phyloP scores from a whole-genome alignment of 306 rosid genomes.

The Lotus japonicus region DNA sequence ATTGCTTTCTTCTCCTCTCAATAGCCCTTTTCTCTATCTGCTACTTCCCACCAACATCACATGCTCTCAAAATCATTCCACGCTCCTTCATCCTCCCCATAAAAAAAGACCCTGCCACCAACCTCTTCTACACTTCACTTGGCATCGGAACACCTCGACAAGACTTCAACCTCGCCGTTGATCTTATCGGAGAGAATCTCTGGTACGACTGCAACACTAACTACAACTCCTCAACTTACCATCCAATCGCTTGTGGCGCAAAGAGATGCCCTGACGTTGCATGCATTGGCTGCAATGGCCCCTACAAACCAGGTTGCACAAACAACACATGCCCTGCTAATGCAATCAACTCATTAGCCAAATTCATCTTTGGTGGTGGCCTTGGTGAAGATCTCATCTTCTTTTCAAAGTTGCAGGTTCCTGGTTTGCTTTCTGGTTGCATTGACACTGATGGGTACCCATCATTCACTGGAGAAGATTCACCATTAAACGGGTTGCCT shows the following conservation, averaged over 20 bases:
- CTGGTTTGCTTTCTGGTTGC: slow-evolving; percentile 16
- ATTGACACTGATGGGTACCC: background rate
- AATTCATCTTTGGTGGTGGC: background rate
- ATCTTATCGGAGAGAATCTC: slow-evolving; percentile 29
- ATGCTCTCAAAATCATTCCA: background rate
- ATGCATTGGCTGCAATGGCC: slow-evolving; percentile 24
- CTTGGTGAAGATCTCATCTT: slow-evolving; percentile 12
- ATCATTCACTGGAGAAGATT: background rate
- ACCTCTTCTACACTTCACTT: slow-evolving; percentile 26
- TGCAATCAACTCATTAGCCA: background rate
- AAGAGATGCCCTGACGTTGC: slow-evolving; percentile 5
- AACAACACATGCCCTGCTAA: slow-evolving; percentile 19
- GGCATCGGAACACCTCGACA: slow-evolving; percentile 36
- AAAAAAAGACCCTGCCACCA: slow-evolving; percentile 33
- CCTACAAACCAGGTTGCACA: slow-evolving; percentile 36
- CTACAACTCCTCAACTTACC: slow-evolving; percentile 32
- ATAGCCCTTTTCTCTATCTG: slow-evolving; percentile 8
- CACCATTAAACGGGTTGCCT: slow-evolving; percentile 22
- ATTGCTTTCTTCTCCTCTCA: slow-evolving; percentile 13
- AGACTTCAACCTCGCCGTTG: slow-evolving; percentile 19
- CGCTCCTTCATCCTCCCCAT: slow-evolving; percentile 24
- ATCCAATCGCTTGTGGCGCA: slow-evolving; percentile 10
- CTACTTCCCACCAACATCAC: background rate
- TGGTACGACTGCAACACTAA: slow-evolving; percentile 27
- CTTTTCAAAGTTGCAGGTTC: background rate